These are phyloP conservation scores for cucumber (Cucumis sativus) DNA, from an alignment of 306 rosid genomes.

Conservation along the genomic window Cucumber_9930_V3 NC_026655.2:32126501-32127000, in stretches of 20 bases:
- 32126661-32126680: too few relatives aligned
- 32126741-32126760: neutral
- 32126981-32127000: slow-evolving; percentile 52
- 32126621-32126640: neutral
- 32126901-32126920: slow-evolving; percentile 84
- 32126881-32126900: slow-evolving; percentile 69
- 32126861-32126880: slow-evolving; percentile 86
- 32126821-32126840: neutral
- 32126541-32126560: neutral
- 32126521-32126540: neutral
- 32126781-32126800: neutral
- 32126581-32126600: neutral
- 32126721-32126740: neutral
- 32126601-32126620: neutral
- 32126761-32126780: neutral
- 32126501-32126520: neutral
- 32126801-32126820: neutral
- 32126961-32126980: slow-evolving; percentile 52
- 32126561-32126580: neutral
- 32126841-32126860: neutral
- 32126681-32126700: too few relatives aligned
- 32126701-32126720: neutral
- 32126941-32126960: slow-evolving; percentile 88
- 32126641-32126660: neutral
- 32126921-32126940: slow-evolving; percentile 88